These are phyloP conservation scores for Colletotrichum sidae DNA, from an alignment of 2,329 filamentous ascomycete species.

Conservation along the genomic window DNA sequence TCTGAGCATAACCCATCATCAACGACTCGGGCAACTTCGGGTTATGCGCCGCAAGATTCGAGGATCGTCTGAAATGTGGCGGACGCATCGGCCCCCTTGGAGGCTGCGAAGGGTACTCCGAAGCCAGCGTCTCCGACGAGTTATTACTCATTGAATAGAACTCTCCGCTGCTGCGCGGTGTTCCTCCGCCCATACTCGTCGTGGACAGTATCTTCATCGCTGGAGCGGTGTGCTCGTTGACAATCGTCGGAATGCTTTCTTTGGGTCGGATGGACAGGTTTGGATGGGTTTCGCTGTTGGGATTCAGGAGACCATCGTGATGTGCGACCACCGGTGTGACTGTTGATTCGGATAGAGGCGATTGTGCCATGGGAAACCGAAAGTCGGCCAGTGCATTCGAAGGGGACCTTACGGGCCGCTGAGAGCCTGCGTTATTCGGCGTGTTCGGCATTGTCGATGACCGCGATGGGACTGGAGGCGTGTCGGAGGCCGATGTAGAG, in stretches of 20 bases:
- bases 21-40: slow-evolving; percentile 77
- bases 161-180: slow-evolving; percentile 91
- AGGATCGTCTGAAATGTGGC: slow-evolving; percentile 59
- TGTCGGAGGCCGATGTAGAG: slow-evolving; percentile 65
- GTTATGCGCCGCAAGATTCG: slow-evolving; percentile 55
- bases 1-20: slow-evolving; percentile 98
- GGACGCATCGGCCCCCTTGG: slow-evolving; percentile 53
- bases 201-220: slow-evolving; percentile 80
- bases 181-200: slow-evolving; percentile 79
- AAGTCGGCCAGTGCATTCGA: slow-evolving; percentile 65
- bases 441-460: slow-evolving; percentile 59
- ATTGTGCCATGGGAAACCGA: slow-evolving; percentile 64
- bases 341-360: slow-evolving; percentile 51
- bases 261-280: slow-evolving; percentile 53
- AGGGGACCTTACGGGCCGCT: slow-evolving; percentile 54
- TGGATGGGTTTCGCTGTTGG: slow-evolving; percentile 41
- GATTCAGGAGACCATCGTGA: slow-evolving; percentile 55
- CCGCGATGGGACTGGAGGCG: slow-evolving; percentile 55
- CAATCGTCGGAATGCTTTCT: slow-evolving; percentile 59
- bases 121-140: slow-evolving; percentile 91
- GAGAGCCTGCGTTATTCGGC: slow-evolving; percentile 50
- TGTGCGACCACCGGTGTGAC: slow-evolving; percentile 44
- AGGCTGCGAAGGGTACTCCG: slow-evolving; percentile 77
- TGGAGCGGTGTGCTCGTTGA: slow-evolving; percentile 68
- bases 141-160: slow-evolving; percentile 97